Percentiles rank a stretch among this genome's conserved stretches.
phyloP scores from a whole-genome alignment of 2,329 filamentous ascomycete species.

The Acephala macrosclerotiorum region DNA sequence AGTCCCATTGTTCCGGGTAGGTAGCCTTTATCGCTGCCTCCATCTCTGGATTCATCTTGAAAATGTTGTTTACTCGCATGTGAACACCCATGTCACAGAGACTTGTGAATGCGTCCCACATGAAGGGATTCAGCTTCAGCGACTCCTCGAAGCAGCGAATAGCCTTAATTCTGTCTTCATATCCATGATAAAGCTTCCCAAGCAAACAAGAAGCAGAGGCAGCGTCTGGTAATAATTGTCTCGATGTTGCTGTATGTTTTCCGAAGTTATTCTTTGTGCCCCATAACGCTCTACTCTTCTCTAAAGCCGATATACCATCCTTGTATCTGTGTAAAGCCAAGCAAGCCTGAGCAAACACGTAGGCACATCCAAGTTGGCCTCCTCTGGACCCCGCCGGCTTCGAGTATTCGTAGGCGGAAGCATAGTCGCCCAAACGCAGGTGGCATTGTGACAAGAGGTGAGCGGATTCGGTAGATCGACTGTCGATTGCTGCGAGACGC shows the following conservation, averaged over 20 bases:
- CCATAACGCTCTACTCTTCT: slow-evolving; percentile 83
- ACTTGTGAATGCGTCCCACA: slow-evolving; percentile 95
- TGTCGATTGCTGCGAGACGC: slow-evolving; percentile 83
- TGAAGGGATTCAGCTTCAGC: slow-evolving; percentile 89
- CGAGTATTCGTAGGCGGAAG: slow-evolving; percentile 85
- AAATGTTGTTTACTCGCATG: slow-evolving; percentile 85
- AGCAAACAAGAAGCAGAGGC: slow-evolving; percentile 84
- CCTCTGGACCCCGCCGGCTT: slow-evolving; percentile 75
- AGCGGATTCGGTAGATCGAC: slow-evolving; percentile 78
- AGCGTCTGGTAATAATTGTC: slow-evolving; percentile 81
- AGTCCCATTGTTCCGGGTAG: slow-evolving; percentile 33
- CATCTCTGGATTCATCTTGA: slow-evolving; percentile 75
- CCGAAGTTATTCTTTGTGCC: slow-evolving; percentile 77
- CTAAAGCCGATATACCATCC: slow-evolving; percentile 83
- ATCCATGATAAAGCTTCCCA: slow-evolving; percentile 84
- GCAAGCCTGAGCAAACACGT: slow-evolving; percentile 90
- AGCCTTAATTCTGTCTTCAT: slow-evolving; percentile 83
- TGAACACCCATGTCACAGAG: slow-evolving; percentile 88
- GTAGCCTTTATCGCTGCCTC: slow-evolving; percentile 53
- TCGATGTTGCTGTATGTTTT: slow-evolving; percentile 79
- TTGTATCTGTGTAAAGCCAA: slow-evolving; percentile 78
- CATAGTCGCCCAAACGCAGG: slow-evolving; percentile 80
- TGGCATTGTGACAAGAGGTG: slow-evolving; percentile 88
- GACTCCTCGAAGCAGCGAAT: slow-evolving; percentile 88
- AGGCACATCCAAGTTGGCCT: slow-evolving; percentile 84